Evolutionary conservation across 495 filamentous ascomycete species (phyloP), one percentile per base, ranked within the genome.

Genomic region (Aspergillus conjunctus): DNA sequence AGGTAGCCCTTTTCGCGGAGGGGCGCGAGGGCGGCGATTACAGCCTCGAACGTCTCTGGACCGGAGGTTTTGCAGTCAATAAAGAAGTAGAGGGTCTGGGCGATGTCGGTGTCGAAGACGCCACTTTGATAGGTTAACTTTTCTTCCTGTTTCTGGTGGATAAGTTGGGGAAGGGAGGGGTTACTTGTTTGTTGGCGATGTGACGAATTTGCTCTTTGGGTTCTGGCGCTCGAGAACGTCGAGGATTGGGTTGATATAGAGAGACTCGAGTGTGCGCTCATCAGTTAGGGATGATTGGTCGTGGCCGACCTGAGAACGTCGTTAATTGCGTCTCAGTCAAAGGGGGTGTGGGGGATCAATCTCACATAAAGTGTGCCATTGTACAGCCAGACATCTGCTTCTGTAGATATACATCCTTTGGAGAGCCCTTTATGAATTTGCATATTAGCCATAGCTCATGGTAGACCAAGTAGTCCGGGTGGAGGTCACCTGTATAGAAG

Each of bases 371-470:
- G 76, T 7, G 90, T 87, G 14, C 83, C 77, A 46, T 89, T 83
- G 59, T 87, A 86, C 18, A 91, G 81, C 91, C 91, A 97, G 20
- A 97, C 87, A 71, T 97, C 93, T 2, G 91, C 91, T 75, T 97
- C 93, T 18, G 91, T 85, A 3, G 83, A 81, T 20, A 83, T 83
- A 62, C 85, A 88, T 20, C 93, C 90, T 43, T 82, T 85, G 6
- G 74, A 76, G 17, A 78, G 58, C n/a, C 70, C 74, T 78, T 22
- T 12, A 10, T 31, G 46, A 30, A 31, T 54, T 34, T 20, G 30
- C 64, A 34, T 53, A 22, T 14, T 50, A 10, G 33, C 31, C 8
- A 39, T 26, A 14, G 4, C 39, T 10, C 43, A 31, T n/a, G 21
- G 39, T 30, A 18, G 30, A 56, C 8, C 15, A 15, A 54, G 0